Conservation (phyloP, 208 protist genomes). For the Leishmania gerbilli region DNA sequence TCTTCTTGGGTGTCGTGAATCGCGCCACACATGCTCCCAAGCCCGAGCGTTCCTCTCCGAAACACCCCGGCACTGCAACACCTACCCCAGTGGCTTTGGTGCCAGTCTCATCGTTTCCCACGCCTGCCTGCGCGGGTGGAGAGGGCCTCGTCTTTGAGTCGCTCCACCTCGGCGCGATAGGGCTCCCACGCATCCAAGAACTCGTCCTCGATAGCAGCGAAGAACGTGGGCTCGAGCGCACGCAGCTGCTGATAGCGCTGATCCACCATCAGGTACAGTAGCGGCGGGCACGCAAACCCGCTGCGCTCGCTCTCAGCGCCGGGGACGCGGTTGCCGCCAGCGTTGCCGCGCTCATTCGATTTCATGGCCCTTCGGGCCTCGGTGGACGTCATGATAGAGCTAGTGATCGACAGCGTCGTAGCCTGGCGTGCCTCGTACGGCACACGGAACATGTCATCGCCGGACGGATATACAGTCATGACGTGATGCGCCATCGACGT, state of each 20-base stretch:
- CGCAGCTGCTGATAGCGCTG: constrained; percentile 63
- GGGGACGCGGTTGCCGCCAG: constrained; percentile 9
- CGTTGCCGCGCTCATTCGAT: not conserved
- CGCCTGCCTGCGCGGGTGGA: constrained; percentile 51
- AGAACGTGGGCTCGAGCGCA: constrained; percentile 82
- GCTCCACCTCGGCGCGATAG: constrained; percentile 79
- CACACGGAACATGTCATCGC: constrained; percentile 83
- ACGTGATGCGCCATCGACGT: constrained; percentile 70
- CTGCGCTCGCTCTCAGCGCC: constrained; percentile 66
- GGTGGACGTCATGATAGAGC: not conserved
- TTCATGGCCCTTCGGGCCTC: constrained; percentile 18
- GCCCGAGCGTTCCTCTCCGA: not conserved
- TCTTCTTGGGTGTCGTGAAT: too few relatives aligned
- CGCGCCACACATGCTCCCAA: not conserved
- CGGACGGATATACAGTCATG: constrained; percentile 45
- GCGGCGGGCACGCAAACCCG: constrained; percentile 49
- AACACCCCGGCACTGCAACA: not conserved
- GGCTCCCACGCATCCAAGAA: constrained; percentile 85
- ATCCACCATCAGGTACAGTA: constrained; percentile 77
- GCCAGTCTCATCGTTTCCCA: constrained; percentile 54
- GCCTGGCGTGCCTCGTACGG: constrained; percentile 73
- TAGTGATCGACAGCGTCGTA: constrained; percentile 16
- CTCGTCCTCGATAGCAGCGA: constrained; percentile 64
- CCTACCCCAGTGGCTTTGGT: not conserved
- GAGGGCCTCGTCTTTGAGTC: constrained; percentile 70